Evolutionary conservation across 2,329 filamentous ascomycete species (phyloP).

Genomic region (Rasamsonia emersonii): DNA sequence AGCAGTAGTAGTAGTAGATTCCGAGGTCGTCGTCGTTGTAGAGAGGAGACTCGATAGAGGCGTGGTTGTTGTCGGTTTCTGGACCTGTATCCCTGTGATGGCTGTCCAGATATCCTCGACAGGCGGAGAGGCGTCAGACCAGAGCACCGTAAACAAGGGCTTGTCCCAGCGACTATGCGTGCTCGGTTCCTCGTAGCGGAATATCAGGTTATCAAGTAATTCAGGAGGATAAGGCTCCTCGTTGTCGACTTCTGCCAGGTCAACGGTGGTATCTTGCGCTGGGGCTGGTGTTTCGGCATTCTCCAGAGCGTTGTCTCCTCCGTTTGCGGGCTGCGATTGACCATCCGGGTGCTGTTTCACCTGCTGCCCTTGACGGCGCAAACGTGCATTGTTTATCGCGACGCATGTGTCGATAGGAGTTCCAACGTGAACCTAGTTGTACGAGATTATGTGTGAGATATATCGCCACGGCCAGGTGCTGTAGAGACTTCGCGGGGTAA

Average conservation of each 20-base stretch:
- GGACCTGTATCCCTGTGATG: constrained; percentile 32
- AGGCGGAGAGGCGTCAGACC: constrained; percentile 47
- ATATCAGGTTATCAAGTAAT: constrained; percentile 55
- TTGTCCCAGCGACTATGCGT: constrained; percentile 59
- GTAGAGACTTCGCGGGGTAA: background rate
- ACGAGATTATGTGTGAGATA: no score
- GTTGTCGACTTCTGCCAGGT: constrained; percentile 9
- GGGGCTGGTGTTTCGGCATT: background rate
- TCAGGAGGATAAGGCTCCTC: constrained; percentile 43
- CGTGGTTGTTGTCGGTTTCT: constrained; percentile 7
- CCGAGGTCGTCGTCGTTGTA: constrained; percentile 10
- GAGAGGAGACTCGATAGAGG: constrained; percentile 1
- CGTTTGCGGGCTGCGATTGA: constrained; percentile 3
- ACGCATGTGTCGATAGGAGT: constrained; percentile 48
- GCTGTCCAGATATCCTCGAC: constrained; percentile 55
- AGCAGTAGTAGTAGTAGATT: constrained; percentile 10
- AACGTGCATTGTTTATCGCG: constrained; percentile 41
- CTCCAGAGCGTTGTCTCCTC: constrained; percentile 4
- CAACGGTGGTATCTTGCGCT: constrained; percentile 7
- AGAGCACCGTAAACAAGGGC: constrained; percentile 54
- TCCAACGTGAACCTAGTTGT: constrained; percentile 50
- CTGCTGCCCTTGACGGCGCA: constrained; percentile 14
- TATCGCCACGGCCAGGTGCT: no score
- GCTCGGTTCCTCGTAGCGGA: constrained; percentile 60
- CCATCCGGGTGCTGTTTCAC: constrained; percentile 5